Percentiles rank a stretch among this genome's conserved stretches.
phyloP scores from a whole-genome alignment of 441 rosid species.

The Flueggea neowawraea region DNA sequence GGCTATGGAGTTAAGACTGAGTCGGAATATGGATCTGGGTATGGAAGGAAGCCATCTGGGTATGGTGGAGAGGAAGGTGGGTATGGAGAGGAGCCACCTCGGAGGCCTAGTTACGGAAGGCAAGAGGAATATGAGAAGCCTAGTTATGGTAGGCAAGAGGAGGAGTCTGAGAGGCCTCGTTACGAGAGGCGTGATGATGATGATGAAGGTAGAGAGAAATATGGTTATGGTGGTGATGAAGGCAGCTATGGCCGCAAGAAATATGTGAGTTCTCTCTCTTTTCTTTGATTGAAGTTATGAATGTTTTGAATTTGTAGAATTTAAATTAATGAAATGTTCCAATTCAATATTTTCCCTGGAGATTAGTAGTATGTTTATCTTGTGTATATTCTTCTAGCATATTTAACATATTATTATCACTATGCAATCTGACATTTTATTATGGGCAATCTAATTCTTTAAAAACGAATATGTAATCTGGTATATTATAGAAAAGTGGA shows the following conservation, averaged over 20 bases:
- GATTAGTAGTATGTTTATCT: no score
- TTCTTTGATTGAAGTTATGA: no score
- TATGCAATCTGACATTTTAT: no score
- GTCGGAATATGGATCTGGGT: conserved; percentile 27
- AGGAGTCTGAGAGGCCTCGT: conserved; percentile 12
- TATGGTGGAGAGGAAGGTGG: conserved; percentile 19
- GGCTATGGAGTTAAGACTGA: conserved; percentile 18
- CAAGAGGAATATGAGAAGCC: conserved; percentile 23
- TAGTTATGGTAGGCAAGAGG: conserved; percentile 14
- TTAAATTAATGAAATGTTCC: no score
- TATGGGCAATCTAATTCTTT: no score
- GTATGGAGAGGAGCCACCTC: conserved; percentile 13
- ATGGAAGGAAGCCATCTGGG: conserved; percentile 18
- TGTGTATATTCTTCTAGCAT: no score
- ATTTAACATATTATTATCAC: no score
- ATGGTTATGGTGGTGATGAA: conserved; percentile 33
- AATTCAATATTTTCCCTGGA: no score
- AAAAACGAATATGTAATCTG: no score
- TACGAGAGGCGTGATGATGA: conserved; percentile 24
- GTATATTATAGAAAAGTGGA: no score
- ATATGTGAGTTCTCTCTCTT: conserved; percentile 37
- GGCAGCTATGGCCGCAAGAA: conserved; percentile 71
- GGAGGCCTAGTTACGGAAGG: conserved; percentile 6
- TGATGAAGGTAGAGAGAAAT: conserved; percentile 14
- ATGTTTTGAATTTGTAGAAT: no score